phyloP scores from a whole-genome alignment of 768 basidiomycete genomes.

The Mycena amicta region DNA sequence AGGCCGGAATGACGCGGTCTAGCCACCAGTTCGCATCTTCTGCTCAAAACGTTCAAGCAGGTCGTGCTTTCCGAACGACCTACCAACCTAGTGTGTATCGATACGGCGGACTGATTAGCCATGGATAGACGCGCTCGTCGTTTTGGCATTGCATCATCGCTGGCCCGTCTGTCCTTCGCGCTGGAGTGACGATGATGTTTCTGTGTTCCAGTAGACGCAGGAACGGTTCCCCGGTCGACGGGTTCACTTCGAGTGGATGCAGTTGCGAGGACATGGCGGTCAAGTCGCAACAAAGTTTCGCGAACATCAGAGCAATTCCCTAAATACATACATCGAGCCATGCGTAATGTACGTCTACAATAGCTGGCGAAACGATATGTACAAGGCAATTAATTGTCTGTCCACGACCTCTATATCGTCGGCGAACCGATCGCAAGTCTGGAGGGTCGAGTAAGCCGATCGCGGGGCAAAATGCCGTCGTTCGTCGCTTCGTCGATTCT shows the following conservation, averaged over 20 bases:
- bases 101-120: slow-evolving; percentile 50
- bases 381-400: no score
- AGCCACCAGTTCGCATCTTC: slow-evolving; percentile 39
- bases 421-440: no score
- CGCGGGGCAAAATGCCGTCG: no score
- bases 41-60: slow-evolving; percentile 15
- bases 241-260: slow-evolving; percentile 36
- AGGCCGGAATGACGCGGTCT: slow-evolving; percentile 26
- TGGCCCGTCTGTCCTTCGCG: slow-evolving; percentile 48
- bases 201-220: slow-evolving; percentile 53
- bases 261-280: slow-evolving; percentile 2
- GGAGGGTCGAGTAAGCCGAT: no score
- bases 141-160: slow-evolving; percentile 45
- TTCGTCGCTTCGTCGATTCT: no score
- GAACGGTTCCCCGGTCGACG: slow-evolving; percentile 44
- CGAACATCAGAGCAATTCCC: no score
- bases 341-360: no score
- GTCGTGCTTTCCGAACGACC: neutral
- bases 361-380: no score
- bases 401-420: no score
- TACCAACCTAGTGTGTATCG: slow-evolving; percentile 50
- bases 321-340: no score
- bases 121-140: slow-evolving; percentile 48
- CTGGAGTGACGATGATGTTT: slow-evolving; percentile 63
- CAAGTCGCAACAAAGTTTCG: no score